Percentiles rank a stretch among this genome's conserved stretches.
Evolutionary conservation across 2,329 filamentous ascomycete genomes (phyloP).

Genomic region (Phyllosticta citrichinensis): DNA sequence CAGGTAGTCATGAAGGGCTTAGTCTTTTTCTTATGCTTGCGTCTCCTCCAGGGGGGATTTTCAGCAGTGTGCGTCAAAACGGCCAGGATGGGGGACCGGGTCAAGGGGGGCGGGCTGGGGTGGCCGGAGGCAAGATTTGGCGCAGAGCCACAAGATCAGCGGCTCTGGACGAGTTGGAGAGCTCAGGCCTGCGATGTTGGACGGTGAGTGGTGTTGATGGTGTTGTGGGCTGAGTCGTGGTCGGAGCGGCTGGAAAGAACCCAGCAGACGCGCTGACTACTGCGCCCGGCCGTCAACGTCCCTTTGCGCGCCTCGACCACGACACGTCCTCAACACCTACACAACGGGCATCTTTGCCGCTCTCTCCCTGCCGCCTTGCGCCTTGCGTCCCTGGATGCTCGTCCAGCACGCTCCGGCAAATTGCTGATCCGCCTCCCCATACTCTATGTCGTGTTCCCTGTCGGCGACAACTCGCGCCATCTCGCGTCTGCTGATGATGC

Average conservation of each 20-base stretch:
- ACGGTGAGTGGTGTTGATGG: background rate
- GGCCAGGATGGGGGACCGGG: background rate
- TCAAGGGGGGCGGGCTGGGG: background rate
- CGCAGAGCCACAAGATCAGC: background rate
- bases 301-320: background rate
- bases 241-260: background rate
- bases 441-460: background rate
- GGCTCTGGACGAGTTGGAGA: background rate
- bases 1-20: background rate
- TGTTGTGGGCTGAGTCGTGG: background rate
- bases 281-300: background rate
- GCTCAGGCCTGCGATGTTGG: background rate
- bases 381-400: background rate
- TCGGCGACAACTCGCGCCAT: background rate
- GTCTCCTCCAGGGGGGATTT: background rate
- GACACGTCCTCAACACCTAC: background rate
- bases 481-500: background rate
- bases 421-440: background rate
- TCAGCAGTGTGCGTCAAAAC: background rate
- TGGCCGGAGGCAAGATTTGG: background rate
- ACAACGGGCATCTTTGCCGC: background rate
- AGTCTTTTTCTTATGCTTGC: background rate
- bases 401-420: background rate
- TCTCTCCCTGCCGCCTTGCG: background rate
- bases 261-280: background rate